phyloP scores from a whole-genome alignment of 1,284 basidiomycete genomes.

The Cutaneotrichosporon sp. region DNA sequence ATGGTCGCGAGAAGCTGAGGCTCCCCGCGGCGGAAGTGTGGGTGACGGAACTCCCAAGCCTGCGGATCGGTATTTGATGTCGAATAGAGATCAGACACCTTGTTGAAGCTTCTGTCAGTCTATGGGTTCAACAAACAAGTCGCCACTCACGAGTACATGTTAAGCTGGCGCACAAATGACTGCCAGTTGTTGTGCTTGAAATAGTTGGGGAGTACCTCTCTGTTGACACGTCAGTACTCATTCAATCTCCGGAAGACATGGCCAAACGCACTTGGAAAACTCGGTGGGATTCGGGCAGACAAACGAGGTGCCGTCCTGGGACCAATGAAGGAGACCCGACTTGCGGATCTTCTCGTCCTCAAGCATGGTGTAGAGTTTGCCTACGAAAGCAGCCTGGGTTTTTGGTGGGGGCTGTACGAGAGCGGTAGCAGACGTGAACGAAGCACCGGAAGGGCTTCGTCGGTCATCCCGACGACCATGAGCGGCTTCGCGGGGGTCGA shows the following conservation, averaged over 20 bases:
- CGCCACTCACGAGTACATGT: constrained; percentile 49
- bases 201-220: constrained; percentile 46
- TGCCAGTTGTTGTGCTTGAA: constrained; percentile 52
- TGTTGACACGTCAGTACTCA: constrained; percentile 14
- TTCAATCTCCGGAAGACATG: too few relatives aligned
- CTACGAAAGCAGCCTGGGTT: constrained; percentile 48
- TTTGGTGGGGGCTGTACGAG: constrained; percentile 31
- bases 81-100: constrained; percentile 47
- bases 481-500: not conserved
- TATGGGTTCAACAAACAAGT: not conserved
- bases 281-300: constrained; percentile 48
- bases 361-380: constrained; percentile 48
- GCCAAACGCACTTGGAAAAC: constrained; percentile 43
- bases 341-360: constrained; percentile 44
- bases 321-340: constrained; percentile 47
- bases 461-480: not conserved
- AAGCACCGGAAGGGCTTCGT: not conserved
- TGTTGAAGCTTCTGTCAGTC: constrained; percentile 37
- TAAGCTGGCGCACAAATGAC: constrained; percentile 49
- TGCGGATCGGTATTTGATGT: constrained; percentile 38
- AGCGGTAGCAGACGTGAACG: constrained; percentile 10
- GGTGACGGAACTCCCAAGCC: constrained; percentile 51
- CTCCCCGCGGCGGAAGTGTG: constrained; percentile 46
- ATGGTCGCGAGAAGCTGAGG: constrained; percentile 46
- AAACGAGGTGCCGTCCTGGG: constrained; percentile 45